These are phyloP conservation scores for Punica granatum DNA, from an alignment of 345 rosid genomes.

Conservation along the genomic window DNA sequence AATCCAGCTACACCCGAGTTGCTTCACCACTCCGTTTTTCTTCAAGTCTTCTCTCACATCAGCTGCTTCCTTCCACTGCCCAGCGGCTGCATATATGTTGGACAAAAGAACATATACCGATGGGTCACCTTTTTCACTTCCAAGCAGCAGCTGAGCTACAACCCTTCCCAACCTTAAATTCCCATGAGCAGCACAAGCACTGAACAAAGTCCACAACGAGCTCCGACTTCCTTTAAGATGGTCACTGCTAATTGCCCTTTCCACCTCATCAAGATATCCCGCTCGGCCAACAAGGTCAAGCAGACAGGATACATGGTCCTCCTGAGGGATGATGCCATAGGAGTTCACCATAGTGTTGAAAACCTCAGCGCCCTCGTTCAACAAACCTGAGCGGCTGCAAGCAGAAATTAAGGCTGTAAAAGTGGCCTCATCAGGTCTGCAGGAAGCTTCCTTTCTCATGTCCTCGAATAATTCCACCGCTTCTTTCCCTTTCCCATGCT, in stretches of 20 bases:
- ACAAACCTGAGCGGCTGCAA: constrained; percentile 68
- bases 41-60: constrained; percentile 32
- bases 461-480: constrained; percentile 37
- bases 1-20: constrained; percentile 62
- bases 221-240: constrained; percentile 25
- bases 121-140: constrained; percentile 39
- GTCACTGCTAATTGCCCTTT: constrained; percentile 28
- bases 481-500: constrained; percentile 63
- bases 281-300: constrained; percentile 72
- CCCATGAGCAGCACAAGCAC: constrained; percentile 73
- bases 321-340: constrained; percentile 32
- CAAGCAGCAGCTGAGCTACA: constrained; percentile 46
- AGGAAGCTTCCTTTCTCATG: constrained; percentile 32
- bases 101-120: constrained; percentile 54
- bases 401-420: constrained; percentile 61
- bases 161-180: constrained; percentile 54
- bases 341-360: constrained; percentile 45
- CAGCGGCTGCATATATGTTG: constrained; percentile 69
- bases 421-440: constrained; percentile 53
- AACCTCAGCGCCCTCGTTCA: constrained; percentile 43
- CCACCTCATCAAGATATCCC: constrained; percentile 65
- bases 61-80: constrained; percentile 78
- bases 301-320: constrained; percentile 65
- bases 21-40: constrained; percentile 39
- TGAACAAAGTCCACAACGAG: constrained; percentile 57